Evolutionary conservation across 2,329 filamentous ascomycete genomes (phyloP), one percentile per base, ranked within the genome.

Genomic region (Penicillium psychrosexuale): DNA sequence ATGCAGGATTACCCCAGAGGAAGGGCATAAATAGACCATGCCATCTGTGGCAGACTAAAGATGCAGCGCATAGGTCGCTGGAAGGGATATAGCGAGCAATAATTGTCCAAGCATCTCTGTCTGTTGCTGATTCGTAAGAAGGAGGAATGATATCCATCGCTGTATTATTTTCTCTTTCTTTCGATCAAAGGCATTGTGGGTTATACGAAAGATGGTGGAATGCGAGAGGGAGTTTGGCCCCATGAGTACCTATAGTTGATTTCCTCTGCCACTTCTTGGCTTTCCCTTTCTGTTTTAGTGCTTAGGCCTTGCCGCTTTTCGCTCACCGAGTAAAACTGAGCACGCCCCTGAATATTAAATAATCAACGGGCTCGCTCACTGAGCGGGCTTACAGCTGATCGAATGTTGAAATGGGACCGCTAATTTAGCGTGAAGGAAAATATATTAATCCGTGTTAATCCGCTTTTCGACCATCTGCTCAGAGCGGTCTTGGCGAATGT

Each of bases 1-100:
- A 84, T 0, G 83, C 82, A 19, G 84, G 84, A 62, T 82, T 80
- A 15, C 83, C 83, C 84, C 84, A 86, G 1, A 86, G 75, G 58
- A 81, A 78, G 2, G 82, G 82, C 49, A 79, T 76, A 60, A 85
- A 85, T n/a, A 80, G 78, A 28, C 71, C 63, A 62, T 85, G 81
- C 82, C 83, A 85, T 73, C 75, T 72, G 51, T 72, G 78, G 61
- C 79, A 84, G 8, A 85, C 83, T 28, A 84, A 69, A 5, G 80
- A 79, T 8, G 77, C 78, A 24, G 81, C 76, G 59, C 80, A 84
- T 5, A 86, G 75, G 55, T 84, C 80, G 30, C 76, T 74, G 3
- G 82, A 84, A 1, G 77, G 75, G 5, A 85, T 77, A 60, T 84
- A 85, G 15, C 71, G 75, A 8, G 83, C 82, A 50, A 85, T 74